phyloP scores from a whole-genome alignment of 495 filamentous ascomycete species.

The Cetradonia linearis region DNA sequence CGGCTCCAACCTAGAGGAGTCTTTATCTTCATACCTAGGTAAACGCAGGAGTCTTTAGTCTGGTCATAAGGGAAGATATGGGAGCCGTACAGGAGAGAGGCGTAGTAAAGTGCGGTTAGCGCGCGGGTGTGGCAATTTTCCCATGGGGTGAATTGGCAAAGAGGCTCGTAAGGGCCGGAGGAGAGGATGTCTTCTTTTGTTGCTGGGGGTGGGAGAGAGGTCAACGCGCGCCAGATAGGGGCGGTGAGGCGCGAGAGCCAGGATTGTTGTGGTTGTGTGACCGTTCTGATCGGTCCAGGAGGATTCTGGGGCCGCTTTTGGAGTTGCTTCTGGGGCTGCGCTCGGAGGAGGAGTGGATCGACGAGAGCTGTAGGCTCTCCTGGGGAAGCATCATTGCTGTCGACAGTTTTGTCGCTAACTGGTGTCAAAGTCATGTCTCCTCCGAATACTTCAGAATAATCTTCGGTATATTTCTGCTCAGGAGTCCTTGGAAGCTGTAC shows the following conservation, averaged over 20 bases:
- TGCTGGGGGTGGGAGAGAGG: slow-evolving; percentile 15
- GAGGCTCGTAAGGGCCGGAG: slow-evolving; percentile 12
- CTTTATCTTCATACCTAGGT: slow-evolving; percentile 12
- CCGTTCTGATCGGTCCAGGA: not conserved
- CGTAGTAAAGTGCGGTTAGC: slow-evolving; percentile 16
- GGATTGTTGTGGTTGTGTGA: slow-evolving; percentile 7
- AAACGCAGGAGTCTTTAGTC: not conserved
- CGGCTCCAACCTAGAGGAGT: slow-evolving; percentile 16
- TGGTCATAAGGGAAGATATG: slow-evolving; percentile 16
- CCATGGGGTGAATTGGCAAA: slow-evolving; percentile 21
- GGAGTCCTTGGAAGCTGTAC: not conserved
- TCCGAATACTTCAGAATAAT: not conserved
- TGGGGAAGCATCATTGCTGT: not conserved
- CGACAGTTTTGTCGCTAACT: not conserved
- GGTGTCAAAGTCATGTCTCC: not conserved
- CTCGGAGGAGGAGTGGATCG: slow-evolving; percentile 8
- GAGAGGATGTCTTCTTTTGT: slow-evolving; percentile 17
- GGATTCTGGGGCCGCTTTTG: not conserved
- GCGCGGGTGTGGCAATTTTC: slow-evolving; percentile 17
- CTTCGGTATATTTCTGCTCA: not conserved
- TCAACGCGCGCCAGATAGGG: slow-evolving; percentile 15
- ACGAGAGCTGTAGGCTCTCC: not conserved
- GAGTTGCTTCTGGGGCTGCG: not conserved
- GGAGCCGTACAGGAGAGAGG: slow-evolving; percentile 12
- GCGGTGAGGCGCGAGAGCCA: slow-evolving; percentile 20